Base-by-base conservation (phyloP, 73 alveolate genomes). In the Stentor coeruleus region DNA sequence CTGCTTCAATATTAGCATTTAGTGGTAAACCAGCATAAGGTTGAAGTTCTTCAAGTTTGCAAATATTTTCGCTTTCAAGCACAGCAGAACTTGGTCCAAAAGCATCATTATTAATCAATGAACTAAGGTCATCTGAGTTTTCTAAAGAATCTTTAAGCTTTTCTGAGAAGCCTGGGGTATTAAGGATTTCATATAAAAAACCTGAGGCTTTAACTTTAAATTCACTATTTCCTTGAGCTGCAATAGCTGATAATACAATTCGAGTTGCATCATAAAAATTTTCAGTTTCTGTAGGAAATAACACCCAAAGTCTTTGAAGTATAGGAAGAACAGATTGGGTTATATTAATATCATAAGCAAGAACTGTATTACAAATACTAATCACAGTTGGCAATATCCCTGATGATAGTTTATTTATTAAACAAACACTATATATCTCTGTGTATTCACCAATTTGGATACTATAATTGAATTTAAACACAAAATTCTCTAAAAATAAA, bases 1-100 rank as follows among this genome's bases (percentile, higher is more conserved):
- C 97, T 0, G 97, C 93, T 2, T 74, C 85, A 31, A 93, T 77
- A 39, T 75, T 86, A 4, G 81, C 79, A 75, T 74, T 75, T 26
- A 57, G 28, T 3, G 98, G 97, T 31, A 88, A 89, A 11, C 97
- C 98, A 2, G 85, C 37, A 33, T 26, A 26, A 1, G 79, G n/a
- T 33, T 66, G 79, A 0, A 2, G n/a, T 66, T 66, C 0, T 20
- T 66, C 79, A 28, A 66, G 11, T 1, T 66, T 31, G n/a, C n/a
- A 20, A 28, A 31, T 2, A 0, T 20, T 66, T 33, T 66, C 79
- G 33, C 40, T 31, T 66, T 66, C 79, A 1, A 66, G 33, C 11
- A 66, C 20, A 11, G 0, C 37, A 66, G 0, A 28, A 11, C 79
- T 66, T 33, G 1, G 41, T 37, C 42, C 79, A 33, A 20, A 66